phyloP scores from a whole-genome alignment of 2,329 filamentous ascomycete species.

The Xylariaceae sp. region DNA sequence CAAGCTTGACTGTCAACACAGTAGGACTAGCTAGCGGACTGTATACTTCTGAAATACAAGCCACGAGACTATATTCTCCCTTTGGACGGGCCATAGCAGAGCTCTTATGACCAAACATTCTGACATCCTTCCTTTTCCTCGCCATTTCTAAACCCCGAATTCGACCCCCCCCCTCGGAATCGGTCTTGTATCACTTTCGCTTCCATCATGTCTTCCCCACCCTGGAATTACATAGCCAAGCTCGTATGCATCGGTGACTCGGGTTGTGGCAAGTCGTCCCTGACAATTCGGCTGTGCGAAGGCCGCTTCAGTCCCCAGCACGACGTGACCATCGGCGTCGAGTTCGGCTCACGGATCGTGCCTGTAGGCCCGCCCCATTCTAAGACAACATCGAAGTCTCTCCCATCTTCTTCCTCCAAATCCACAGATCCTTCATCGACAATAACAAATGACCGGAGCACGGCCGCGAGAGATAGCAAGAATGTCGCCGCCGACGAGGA shows the following conservation, averaged over 20 bases:
- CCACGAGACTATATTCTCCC: constrained; percentile 9
- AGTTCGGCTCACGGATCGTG: constrained; percentile 93
- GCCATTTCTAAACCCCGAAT: not conserved
- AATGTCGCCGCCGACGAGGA: constrained; percentile 23
- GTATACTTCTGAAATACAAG: not conserved
- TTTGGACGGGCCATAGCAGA: not conserved
- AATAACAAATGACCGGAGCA: constrained; percentile 1
- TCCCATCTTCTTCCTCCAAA: constrained; percentile 29
- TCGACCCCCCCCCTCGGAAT: constrained; percentile 2
- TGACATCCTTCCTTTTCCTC: constrained; percentile 8
- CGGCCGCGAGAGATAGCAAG: constrained; percentile 1
- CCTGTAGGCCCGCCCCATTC: constrained; percentile 83
- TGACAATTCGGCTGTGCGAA: constrained; percentile 95
- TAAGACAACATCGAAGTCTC: constrained; percentile 41
- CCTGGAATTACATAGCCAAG: constrained; percentile 99
- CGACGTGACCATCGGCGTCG: constrained; percentile 96
- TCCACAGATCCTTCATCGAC: constrained; percentile 25
- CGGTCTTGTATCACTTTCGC: constrained; percentile 1
- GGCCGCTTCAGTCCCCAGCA: constrained; percentile 93
- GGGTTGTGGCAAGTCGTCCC: constrained; percentile 91
- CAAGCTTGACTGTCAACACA: not conserved
- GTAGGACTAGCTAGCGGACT: not conserved
- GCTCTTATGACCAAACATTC: constrained; percentile 1
- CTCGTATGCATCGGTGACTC: constrained; percentile 97
- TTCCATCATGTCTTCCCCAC: constrained; percentile 63